A percentile compares a stretch with the other conserved stretches of the same genome.
phyloP scores from a whole-genome alignment of 2,329 filamentous ascomycete genomes.

The Microcyclosporella mali region DNA sequence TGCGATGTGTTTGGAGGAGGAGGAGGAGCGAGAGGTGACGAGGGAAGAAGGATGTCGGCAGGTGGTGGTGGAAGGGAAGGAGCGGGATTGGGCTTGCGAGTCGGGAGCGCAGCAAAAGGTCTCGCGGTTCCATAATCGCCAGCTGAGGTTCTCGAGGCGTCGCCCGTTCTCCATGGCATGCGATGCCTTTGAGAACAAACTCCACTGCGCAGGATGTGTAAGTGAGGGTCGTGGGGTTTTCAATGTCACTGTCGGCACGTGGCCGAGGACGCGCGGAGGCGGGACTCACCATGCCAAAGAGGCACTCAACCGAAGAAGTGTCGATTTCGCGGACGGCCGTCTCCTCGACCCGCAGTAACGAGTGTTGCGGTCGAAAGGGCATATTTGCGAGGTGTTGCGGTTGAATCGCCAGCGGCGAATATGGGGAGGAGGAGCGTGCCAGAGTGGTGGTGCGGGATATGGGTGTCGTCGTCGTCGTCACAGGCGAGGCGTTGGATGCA shows the following conservation, averaged over 20 bases:
- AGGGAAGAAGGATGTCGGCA: slow-evolving; percentile 6
- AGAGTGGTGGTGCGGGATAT: neutral
- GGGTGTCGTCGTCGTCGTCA: neutral
- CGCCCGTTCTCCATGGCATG: slow-evolving; percentile 90
- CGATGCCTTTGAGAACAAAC: slow-evolving; percentile 91
- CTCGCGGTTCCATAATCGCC: slow-evolving; percentile 91
- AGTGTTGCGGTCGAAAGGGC: slow-evolving; percentile 76
- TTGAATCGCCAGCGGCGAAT: slow-evolving; percentile 9
- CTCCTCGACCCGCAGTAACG: slow-evolving; percentile 85
- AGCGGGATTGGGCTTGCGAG: slow-evolving; percentile 30
- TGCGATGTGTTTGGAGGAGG: neutral
- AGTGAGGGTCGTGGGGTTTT: slow-evolving; percentile 5
- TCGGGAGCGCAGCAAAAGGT: slow-evolving; percentile 76
- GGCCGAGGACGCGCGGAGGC: neutral
- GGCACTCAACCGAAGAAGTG: slow-evolving; percentile 82
- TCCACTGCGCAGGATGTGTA: slow-evolving; percentile 21
- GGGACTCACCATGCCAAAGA: slow-evolving; percentile 69
- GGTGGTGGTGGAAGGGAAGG: slow-evolving; percentile 19
- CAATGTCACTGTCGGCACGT: slow-evolving; percentile 5
- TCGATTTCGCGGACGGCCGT: slow-evolving; percentile 92
- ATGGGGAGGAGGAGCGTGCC: neutral
- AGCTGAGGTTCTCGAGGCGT: slow-evolving; percentile 88
- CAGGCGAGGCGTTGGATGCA: neutral
- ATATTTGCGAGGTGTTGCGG: slow-evolving; percentile 46
- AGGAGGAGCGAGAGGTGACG: slow-evolving; percentile 3